Base-by-base conservation (phyloP, 345 rosid species). In the Fremontodendron californicum region DNA sequence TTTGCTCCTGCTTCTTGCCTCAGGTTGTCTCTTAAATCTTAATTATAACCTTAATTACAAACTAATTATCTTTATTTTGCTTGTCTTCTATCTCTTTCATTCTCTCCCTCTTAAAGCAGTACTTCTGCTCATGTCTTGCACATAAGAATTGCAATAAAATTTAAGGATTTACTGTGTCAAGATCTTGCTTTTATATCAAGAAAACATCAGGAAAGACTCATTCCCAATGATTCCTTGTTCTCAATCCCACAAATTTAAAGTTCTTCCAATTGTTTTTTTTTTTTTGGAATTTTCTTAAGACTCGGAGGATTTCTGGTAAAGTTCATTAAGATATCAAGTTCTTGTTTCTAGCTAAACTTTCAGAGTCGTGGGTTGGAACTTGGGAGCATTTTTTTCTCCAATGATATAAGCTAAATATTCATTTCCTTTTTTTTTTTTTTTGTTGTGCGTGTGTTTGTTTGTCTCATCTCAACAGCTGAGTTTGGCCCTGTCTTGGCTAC, bases 1-100 rank as follows among this genome's bases (percentile, higher is more conserved):
- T 35, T 37, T 82, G 8, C 80, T 86, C n/a, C 67, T 83, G 5
- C 74, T 85, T 0, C 78, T 85, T 13, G 37, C 82, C 76, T 83
- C 88, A 82, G 89, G 89, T 81, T 78, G 1, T 65, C 71, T 73
- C 3, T 33, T 33, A 33, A 33, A 33, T 33, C 3, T 33, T 33
- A 33, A 33, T 3, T 33, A n/a, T 33, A 33, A 33, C n/a, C 65
- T 61, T 13, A 11, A 27, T 52, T 31, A 2, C 40, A 6, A 71
- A 40, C 42, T 27, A 11, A 42, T 71, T 5, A 12, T 61, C 11
- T 64, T 43, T 21, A 5, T 61, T 40, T 8, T 57, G 48, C 45
- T 40, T 16, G 0, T 48, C 16, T 60, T 33, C 13, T 3, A 2
- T 27, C 31, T 58, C 42, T 52, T 3, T 51, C 1, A n/a, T n/a